phyloP scores from a whole-genome alignment of 768 basidiomycete species.

The Artomyces pyxidatus region DNA sequence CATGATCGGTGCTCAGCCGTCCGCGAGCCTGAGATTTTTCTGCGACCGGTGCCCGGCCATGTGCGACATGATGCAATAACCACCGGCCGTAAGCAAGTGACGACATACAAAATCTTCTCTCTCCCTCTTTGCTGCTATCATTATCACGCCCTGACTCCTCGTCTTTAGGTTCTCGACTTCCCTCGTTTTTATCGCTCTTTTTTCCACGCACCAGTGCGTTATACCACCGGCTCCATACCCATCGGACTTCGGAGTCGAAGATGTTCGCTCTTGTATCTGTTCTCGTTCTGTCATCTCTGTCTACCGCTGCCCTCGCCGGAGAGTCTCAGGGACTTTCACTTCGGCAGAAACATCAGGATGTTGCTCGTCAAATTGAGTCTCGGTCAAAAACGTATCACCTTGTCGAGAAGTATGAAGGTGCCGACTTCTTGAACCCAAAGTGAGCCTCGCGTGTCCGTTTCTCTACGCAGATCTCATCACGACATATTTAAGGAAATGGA shows the following conservation, averaged over 20 bases:
- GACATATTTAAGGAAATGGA: neutral
- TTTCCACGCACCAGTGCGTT: neutral
- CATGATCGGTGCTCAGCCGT: too few species aligned
- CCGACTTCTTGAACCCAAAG: neutral
- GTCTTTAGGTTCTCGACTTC: neutral
- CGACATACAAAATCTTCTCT: too few species aligned
- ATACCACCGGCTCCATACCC: too few species aligned
- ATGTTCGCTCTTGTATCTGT: too few species aligned
- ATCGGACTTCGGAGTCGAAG: too few species aligned
- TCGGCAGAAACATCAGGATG: neutral
- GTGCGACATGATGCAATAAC: too few species aligned
- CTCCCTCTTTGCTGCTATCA: neutral
- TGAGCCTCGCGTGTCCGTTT: neutral
- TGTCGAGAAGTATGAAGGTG: neutral
- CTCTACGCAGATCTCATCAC: neutral
- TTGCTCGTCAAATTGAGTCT: neutral
- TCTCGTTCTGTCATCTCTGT: neutral
- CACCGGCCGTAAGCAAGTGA: too few species aligned
- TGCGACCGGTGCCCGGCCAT: too few species aligned
- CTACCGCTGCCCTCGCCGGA: neutral
- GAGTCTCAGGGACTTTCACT: neutral
- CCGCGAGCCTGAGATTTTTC: too few species aligned
- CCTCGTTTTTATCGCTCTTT: neutral
- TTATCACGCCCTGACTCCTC: too few species aligned
- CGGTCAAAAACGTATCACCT: neutral